Conservation (phyloP, 2,329 filamentous ascomycete genomes). For the Septoria linicola region DNA sequence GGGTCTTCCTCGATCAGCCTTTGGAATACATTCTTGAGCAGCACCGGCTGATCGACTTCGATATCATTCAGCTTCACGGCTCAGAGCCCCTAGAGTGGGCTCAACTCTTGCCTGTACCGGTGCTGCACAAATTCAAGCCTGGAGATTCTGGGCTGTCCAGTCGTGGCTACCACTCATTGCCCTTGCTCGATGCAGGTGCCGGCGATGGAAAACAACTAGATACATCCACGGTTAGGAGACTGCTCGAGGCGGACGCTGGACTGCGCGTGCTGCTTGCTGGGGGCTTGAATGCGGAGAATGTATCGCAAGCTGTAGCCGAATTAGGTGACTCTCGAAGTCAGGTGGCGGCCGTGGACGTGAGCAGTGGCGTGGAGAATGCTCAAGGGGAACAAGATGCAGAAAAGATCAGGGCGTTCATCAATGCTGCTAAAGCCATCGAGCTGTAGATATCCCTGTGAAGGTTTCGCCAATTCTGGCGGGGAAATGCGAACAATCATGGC, state of each 20-base stretch:
- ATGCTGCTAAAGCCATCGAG: constrained; percentile 60
- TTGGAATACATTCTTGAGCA: constrained; percentile 77
- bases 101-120: constrained; percentile 81
- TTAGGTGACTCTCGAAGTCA: constrained; percentile 59
- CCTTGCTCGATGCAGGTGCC: constrained; percentile 81
- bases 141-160: constrained; percentile 68
- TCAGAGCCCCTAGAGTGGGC: constrained; percentile 92
- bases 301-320: constrained; percentile 62
- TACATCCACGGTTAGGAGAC: constrained; percentile 63
- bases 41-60: constrained; percentile 72
- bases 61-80: constrained; percentile 91
- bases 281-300: constrained; percentile 77
- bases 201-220: constrained; percentile 80
- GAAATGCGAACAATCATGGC: too few species aligned
- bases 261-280: constrained; percentile 80
- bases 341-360: constrained; percentile 85
- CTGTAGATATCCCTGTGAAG: constrained; percentile 18
- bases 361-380: constrained; percentile 80
- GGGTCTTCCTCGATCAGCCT: constrained; percentile 91
- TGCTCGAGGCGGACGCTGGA: constrained; percentile 66
- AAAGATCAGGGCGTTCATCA: constrained; percentile 79
- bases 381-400: constrained; percentile 75
- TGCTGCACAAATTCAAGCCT: constrained; percentile 82
- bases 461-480: not conserved
- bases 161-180: constrained; percentile 78